phyloP scores from a whole-genome alignment of 2,329 filamentous ascomycete genomes.

The Exophiala phaeomuriformis region DNA sequence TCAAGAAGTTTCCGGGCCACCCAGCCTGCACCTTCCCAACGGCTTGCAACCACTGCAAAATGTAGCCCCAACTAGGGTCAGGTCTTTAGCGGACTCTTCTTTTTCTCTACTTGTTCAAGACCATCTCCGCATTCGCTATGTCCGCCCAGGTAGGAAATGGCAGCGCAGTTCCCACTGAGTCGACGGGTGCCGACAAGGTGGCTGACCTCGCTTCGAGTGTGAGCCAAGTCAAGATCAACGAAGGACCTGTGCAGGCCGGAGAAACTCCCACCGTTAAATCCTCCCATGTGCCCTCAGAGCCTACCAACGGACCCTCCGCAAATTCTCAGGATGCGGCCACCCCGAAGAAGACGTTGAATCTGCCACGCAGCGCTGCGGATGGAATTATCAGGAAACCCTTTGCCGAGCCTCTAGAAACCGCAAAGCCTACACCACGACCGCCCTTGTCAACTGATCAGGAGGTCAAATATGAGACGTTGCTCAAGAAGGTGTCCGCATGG shows the following conservation, averaged over 20 bases:
- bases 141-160: constrained; percentile 8
- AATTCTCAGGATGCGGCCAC: constrained; percentile 1
- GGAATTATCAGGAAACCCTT: constrained; percentile 52
- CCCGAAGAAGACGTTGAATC: constrained; percentile 13
- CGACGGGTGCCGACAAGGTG: constrained; percentile 21
- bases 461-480: constrained; percentile 70
- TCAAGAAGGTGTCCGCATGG: constrained; percentile 65
- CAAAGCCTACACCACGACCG: constrained; percentile 50
- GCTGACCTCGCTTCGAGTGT: constrained; percentile 13
- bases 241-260: neutral
- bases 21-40: constrained; percentile 5
- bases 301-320: neutral
- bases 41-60: constrained; percentile 1
- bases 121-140: constrained; percentile 5
- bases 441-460: constrained; percentile 68
- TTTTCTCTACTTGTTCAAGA: neutral
- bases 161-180: neutral
- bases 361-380: constrained; percentile 35
- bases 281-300: neutral
- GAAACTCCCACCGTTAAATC: neutral
- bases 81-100: neutral
- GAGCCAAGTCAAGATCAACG: constrained; percentile 12
- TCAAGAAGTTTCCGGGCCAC: constrained; percentile 9
- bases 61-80: constrained; percentile 1
- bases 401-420: constrained; percentile 48